Percentiles rank a stretch among this genome's conserved stretches.
phyloP scores from a whole-genome alignment of 345 rosid species.

The Barbarea vulgaris region DNA sequence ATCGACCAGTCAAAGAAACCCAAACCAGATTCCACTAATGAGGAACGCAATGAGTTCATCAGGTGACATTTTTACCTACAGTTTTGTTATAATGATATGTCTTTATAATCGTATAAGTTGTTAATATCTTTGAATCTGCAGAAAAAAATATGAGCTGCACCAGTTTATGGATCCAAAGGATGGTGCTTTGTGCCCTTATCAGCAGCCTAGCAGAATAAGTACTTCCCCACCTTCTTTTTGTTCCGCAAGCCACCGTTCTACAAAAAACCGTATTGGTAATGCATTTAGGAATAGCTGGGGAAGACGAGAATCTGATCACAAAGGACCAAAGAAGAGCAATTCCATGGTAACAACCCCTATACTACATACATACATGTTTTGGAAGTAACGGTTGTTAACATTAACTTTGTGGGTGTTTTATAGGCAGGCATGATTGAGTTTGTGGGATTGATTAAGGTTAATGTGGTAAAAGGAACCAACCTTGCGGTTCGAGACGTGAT shows the following conservation, averaged over 20 bases:
- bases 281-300: constrained; percentile 95
- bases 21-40: constrained; percentile 69
- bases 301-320: constrained; percentile 67
- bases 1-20: constrained; percentile 69
- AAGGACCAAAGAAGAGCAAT: constrained; percentile 64
- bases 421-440: constrained; percentile 98
- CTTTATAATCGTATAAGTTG: neutral
- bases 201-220: constrained; percentile 23
- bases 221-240: constrained; percentile 43
- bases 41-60: constrained; percentile 83
- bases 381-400: neutral
- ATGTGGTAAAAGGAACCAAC: constrained; percentile 95
- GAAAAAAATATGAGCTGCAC: constrained; percentile 84
- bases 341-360: constrained; percentile 55
- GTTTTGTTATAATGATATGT: neutral
- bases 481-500: constrained; percentile 84
- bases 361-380: constrained; percentile 7
- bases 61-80: constrained; percentile 47
- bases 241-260: constrained; percentile 39
- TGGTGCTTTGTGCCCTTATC: constrained; percentile 46
- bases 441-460: constrained; percentile 90
- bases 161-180: constrained; percentile 59
- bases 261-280: constrained; percentile 68
- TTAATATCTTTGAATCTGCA: constrained; percentile 39
- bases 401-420: constrained; percentile 38